These are phyloP conservation scores for Polytrichum commune DNA, from an alignment of 225 moss, liverwort and hornwort species.

Conservation along the genomic window DNA sequence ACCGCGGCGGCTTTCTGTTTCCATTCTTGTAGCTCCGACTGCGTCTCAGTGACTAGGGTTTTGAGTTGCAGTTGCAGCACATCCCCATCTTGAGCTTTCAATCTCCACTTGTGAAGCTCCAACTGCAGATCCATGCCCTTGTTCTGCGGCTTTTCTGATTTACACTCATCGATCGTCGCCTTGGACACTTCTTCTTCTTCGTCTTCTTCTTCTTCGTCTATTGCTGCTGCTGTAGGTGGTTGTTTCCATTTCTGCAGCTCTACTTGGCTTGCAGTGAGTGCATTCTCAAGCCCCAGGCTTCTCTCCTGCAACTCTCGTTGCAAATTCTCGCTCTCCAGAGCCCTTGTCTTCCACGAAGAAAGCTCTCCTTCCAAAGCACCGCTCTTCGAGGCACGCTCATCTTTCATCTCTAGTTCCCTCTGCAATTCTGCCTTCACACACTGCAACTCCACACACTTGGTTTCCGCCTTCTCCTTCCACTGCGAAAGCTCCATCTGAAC, in stretches of 20 bases:
- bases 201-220: conserved; percentile 4
- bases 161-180: conserved; percentile 13
- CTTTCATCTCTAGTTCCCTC: conserved; percentile 19
- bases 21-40: conserved; percentile 34
- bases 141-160: conserved; percentile 6
- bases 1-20: conserved; percentile 35
- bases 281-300: conserved; percentile 14
- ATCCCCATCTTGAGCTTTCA: conserved; percentile 30
- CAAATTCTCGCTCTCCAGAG: conserved; percentile 31
- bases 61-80: conserved; percentile 32
- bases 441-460: conserved; percentile 13
- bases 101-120: conserved; percentile 28
- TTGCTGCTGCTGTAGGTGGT: conserved; percentile 6
- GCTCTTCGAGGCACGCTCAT: conserved; percentile 34
- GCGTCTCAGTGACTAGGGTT: conserved; percentile 20
- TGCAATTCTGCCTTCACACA: conserved; percentile 28
- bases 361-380: conserved; percentile 43
- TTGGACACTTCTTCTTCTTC: background rate
- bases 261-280: conserved; percentile 19
- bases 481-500: conserved; percentile 31
- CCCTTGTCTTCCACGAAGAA: conserved; percentile 38
- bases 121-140: conserved; percentile 6
- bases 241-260: conserved; percentile 41
- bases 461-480: conserved; percentile 35
- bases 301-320: conserved; percentile 28